A percentile compares a stretch with the other conserved stretches of the same genome.
Conservation (phyloP, 192 early-diverging fungal genomes). For the Gonapodya sp. region DNA sequence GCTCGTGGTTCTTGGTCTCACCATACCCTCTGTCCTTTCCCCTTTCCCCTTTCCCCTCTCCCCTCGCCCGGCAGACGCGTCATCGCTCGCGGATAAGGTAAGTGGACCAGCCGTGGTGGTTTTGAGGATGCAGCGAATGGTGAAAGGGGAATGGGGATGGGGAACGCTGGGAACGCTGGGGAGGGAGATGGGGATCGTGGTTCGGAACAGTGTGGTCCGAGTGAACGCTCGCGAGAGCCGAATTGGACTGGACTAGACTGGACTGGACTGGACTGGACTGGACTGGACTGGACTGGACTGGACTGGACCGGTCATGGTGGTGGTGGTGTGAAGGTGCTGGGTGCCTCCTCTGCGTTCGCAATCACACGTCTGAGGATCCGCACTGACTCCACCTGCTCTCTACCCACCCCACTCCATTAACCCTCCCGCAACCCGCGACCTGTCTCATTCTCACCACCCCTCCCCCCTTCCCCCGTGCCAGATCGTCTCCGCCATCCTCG, state of each 20-base stretch:
- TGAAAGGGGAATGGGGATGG: no score
- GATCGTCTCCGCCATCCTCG: background rate
- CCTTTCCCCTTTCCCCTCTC: no score
- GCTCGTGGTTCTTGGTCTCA: no score
- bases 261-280: background rate
- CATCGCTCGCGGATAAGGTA: no score
- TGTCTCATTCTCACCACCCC: background rate
- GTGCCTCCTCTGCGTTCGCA: background rate
- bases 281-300: background rate
- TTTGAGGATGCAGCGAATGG: no score
- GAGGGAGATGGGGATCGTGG: no score
- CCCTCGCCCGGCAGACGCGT: no score
- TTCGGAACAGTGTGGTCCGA: background rate
- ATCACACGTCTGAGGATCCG: no score
- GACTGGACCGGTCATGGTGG: background rate
- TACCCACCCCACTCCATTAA: background rate
- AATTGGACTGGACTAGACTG: background rate
- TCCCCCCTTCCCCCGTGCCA: background rate
- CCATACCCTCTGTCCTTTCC: no score
- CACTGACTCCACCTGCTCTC: background rate
- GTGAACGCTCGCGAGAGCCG: background rate
- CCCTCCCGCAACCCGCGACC: background rate
- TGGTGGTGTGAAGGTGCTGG: background rate
- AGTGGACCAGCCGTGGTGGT: no score
- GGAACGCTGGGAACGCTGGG: no score